Evolutionary conservation across 192 early-diverging fungal genomes (phyloP), one percentile per base, ranked within the genome.

Genomic region (Umbelopsis sp.): DNA sequence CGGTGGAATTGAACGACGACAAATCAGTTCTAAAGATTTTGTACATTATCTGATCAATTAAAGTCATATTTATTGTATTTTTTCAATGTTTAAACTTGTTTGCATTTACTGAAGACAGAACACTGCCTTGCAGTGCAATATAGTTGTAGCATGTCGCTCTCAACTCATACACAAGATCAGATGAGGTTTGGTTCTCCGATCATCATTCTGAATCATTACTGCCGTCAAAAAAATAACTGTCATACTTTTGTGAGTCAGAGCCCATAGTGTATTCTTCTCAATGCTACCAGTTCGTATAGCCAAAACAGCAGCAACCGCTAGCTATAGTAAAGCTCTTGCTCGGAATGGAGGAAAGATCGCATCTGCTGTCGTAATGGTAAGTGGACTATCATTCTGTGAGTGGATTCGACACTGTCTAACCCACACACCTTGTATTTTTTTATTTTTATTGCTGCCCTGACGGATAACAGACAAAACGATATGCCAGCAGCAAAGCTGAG

Each of bases 111-210:
- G 48, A 49, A 16, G 48, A 13, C 1, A 5, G 15, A 1, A 21
- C 18, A 5, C 48, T 16, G 20, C 2, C 15, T 49, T 41, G 37
- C 3, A 41, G 37, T 10, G 37, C 1, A 9, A 1, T 41, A 41
- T 41, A 41, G 2, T 9, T 9, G 37, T 10, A 13, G 16, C 15
- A 61, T 61, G 16, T 16, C 2, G 8, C 11, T 21, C 21, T 50
- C 49, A 50, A 9, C 3, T 8, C 25, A 0, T n/a, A 23, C n/a
- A 23, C 16, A 51, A 13, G 18, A 21, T 21, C 48, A 49, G 48
- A 49, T 35, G 55, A 35, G 55, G 35, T 61, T 61, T 61, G 55
- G 30, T n/a, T 37, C 55, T 61, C 55, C 55, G 55, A 20, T 49
- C 48, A 49, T 35, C 27, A 61, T 35, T 16, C 18, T 35, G n/a